These are phyloP conservation scores for Neofusicoccum sp. DNA, from an alignment of 2,329 filamentous ascomycete genomes.

Conservation along the genomic window DNA sequence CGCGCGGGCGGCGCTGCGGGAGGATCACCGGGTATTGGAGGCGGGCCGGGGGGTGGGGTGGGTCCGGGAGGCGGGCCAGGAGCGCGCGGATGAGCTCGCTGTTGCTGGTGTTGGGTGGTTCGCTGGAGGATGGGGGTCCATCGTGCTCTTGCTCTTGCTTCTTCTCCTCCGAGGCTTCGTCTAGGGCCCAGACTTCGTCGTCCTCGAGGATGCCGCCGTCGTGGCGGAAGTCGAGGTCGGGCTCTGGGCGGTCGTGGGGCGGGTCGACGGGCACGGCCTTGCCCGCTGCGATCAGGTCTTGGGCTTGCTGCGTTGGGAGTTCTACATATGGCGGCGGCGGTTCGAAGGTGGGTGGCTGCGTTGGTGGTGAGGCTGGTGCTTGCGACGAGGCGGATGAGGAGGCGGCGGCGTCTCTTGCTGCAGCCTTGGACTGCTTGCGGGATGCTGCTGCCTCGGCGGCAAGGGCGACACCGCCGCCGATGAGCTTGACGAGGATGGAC, in stretches of 20 bases:
- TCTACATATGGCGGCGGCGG: not conserved
- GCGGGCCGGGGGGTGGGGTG: not conserved
- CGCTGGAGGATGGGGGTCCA: not conserved
- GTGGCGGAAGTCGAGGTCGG: not conserved
- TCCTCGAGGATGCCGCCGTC: not conserved
- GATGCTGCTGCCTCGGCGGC: not conserved
- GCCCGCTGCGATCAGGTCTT: not conserved
- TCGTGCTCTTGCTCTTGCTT: not conserved
- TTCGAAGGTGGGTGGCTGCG: too few species aligned
- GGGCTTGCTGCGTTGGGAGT: not conserved
- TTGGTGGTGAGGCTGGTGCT: not conserved
- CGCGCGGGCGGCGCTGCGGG: slow-evolving; percentile 52
- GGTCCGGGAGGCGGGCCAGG: not conserved
- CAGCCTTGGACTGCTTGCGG: not conserved
- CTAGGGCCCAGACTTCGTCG: slow-evolving; percentile 7
- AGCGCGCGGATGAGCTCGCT: not conserved
- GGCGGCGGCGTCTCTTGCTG: not conserved
- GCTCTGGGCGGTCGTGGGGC: not conserved
- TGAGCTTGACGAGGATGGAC: slow-evolving; percentile 11
- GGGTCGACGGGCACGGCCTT: not conserved
- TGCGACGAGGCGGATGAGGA: not conserved
- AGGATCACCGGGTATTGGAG: slow-evolving; percentile 47
- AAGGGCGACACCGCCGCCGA: slow-evolving; percentile 1
- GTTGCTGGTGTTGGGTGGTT: not conserved
- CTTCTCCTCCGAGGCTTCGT: slow-evolving; percentile 10